Evolutionary conservation across 2,329 filamentous ascomycete species (phyloP), one percentile per base, ranked within the genome.

Genomic region (Microdochium nivale): DNA sequence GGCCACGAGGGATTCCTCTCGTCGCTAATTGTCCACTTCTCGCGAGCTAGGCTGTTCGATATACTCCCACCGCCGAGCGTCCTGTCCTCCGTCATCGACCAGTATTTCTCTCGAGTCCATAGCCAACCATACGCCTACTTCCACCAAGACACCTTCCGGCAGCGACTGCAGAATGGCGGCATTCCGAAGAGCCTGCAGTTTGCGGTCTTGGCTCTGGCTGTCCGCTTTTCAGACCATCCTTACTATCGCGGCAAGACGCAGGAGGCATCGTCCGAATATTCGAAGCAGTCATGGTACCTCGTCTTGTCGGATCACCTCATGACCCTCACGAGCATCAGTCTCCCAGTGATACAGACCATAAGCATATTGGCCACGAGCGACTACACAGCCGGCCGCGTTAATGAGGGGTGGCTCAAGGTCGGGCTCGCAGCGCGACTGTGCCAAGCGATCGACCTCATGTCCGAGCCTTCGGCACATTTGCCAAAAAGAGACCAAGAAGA

Each of bases 111-210:
- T 8, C 64, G 60, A 47, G 62, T 60, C 25, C 68, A 70, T 30
- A 68, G 68, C 33, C 65, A 69, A 30, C 68, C 68, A 1, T 71
- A 71, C 53, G 64, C 59, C 0, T 68, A 65, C 51, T 68, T 70
- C 52, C 65, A 68, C 25, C 67, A 70, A 49, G 46, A 37, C 0
- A 60, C 53, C 2, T 70, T 71, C 49, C 61, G 67, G 4, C 55
- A 58, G 19, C 56, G 56, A 24, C 52, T 68, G 1, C 54, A 61
- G 7, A 52, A 55, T 9, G 55, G 35, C 35, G 35, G 21, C 16
- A 4, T 43, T 56, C 62, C 67, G 3, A 52, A 57, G 13, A 64
- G 64, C 33, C 51, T 70, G 25, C 47, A 65, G 9, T 60, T 67
- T 27, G 66, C 67, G 48, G 49, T 69, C 43, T 51, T 63, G 16